These are phyloP conservation scores for Fusarium musae DNA, from an alignment of 2,329 filamentous ascomycete genomes.

Conservation along the genomic window DNA sequence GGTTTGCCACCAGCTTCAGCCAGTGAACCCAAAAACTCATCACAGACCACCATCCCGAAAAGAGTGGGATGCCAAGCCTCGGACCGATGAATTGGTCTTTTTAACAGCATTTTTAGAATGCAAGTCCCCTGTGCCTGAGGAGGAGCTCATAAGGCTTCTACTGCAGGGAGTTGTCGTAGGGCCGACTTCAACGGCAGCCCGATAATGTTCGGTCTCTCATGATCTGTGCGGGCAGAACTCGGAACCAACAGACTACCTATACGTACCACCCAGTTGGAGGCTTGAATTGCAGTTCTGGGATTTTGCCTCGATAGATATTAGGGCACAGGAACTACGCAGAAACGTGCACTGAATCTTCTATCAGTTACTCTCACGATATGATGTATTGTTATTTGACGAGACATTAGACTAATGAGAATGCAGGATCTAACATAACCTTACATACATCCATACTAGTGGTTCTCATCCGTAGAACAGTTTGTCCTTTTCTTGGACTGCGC, in stretches of 20 bases:
- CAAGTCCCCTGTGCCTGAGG: slow-evolving; percentile 8
- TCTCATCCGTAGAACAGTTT: not conserved
- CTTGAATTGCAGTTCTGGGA: not conserved
- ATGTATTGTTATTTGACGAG: not conserved
- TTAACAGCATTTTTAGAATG: slow-evolving; percentile 7
- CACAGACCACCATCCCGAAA: slow-evolving; percentile 7
- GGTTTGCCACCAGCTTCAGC: slow-evolving; percentile 32
- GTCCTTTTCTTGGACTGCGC: not conserved
- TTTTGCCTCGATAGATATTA: not conserved
- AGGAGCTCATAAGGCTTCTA: not conserved
- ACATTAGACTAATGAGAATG: not conserved
- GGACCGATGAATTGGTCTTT: slow-evolving; percentile 31
- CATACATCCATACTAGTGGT: not conserved
- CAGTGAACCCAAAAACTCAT: slow-evolving; percentile 18
- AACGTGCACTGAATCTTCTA: not conserved
- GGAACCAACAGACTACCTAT: not conserved
- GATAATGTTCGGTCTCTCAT: slow-evolving; percentile 9
- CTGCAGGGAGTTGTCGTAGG: slow-evolving; percentile 6
- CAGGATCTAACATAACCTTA: not conserved
- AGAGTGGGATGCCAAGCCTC: slow-evolving; percentile 32
- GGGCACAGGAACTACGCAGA: not conserved
- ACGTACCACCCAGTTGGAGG: not conserved
- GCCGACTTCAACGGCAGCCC: slow-evolving; percentile 1
- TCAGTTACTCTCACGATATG: not conserved
- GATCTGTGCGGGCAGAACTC: slow-evolving; percentile 19